These are phyloP conservation scores for Sporobolomyces phaffii DNA, from an alignment of 768 basidiomycete species.

Conservation along the genomic window DNA sequence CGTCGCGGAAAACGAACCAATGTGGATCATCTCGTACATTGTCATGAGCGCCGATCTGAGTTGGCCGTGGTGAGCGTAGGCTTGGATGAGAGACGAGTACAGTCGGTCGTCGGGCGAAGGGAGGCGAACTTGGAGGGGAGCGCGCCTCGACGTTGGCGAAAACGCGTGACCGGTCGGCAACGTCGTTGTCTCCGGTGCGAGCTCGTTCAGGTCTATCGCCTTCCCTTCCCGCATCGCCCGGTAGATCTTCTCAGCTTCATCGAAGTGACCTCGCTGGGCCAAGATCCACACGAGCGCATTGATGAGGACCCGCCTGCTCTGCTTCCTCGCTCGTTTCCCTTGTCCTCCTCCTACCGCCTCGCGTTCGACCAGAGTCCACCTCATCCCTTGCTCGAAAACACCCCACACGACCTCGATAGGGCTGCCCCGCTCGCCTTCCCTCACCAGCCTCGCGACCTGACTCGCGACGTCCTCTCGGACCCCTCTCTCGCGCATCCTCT, in stretches of 20 bases:
- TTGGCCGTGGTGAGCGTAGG: slow-evolving; percentile 65
- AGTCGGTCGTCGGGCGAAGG: slow-evolving; percentile 59
- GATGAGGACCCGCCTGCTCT: slow-evolving; percentile 5
- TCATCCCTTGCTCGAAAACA: slow-evolving; percentile 8
- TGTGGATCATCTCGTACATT: slow-evolving; percentile 63
- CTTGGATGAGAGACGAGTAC: slow-evolving; percentile 64
- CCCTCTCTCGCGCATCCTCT: not conserved
- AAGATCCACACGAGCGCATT: slow-evolving; percentile 11
- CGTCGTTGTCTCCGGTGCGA: not conserved
- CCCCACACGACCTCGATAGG: slow-evolving; percentile 1
- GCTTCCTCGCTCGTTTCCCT: not conserved
- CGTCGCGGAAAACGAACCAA: slow-evolving; percentile 46
- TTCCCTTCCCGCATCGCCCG: slow-evolving; percentile 4
- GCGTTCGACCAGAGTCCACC: not conserved
- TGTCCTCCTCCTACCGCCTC: not conserved
- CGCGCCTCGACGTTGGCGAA: not conserved
- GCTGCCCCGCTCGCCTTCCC: not conserved
- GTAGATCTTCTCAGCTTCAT: slow-evolving; percentile 12
- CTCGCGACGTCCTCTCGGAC: not conserved
- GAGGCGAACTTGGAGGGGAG: slow-evolving; percentile 49
- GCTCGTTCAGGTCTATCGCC: not conserved
- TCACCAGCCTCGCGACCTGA: not conserved
- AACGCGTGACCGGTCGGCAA: not conserved
- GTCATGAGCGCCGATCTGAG: slow-evolving; percentile 55
- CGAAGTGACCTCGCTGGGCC: not conserved